Base-by-base conservation (phyloP, 192 early-diverging fungal species). In the Coemansia reversa region DNA sequence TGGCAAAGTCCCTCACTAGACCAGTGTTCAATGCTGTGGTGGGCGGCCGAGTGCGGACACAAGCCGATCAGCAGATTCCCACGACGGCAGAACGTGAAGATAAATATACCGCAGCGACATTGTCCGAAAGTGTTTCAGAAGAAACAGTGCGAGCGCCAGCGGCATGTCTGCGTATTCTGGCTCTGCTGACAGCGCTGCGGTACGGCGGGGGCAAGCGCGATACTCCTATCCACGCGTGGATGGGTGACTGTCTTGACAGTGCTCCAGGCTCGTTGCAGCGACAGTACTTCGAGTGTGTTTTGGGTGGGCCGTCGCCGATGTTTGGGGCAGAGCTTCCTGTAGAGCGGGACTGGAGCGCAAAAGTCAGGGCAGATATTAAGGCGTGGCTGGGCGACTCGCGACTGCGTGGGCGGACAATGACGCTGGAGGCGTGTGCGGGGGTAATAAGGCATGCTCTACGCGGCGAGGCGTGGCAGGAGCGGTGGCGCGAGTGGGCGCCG, bases 191-290 rank as follows among this genome's bases (percentile, higher is more conserved):
- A 5, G 72, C 65, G 6, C 62, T 80, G 58, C 47, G 72, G 19
- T 80, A 80, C 39, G 69, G 72, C 2, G 67, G 65, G 30, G 74
- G 69, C 51, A 48, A 71, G 55, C 66, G 61, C 39, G 69, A 71
- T 20, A 74, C 77, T 42, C 77, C 77, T 7, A 74, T 80, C 28
- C 55, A 80, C 51, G 71, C 66, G 65, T 80, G 77, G 77, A 59
- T 80, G 45, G 71, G 72, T 0, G 77, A 80, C 51, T 70, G 64
- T 48, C 54, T 75, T 5, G 69, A 75, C 49, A 27, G 51, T 3
- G 68, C 77, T 29, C 72, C 77, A 14, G 22, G 27, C 27, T 23
- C 27, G 2, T 28, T 74, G 51, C 55, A 68, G 59, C 45, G 27
- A 33, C 11, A 14, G 25, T 80, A 71, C 59, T 80, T 75, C 65